These are phyloP conservation scores for Wickerhamiella dianesei DNA, from an alignment of 805 yeast species.

Conservation along the genomic window DNA sequence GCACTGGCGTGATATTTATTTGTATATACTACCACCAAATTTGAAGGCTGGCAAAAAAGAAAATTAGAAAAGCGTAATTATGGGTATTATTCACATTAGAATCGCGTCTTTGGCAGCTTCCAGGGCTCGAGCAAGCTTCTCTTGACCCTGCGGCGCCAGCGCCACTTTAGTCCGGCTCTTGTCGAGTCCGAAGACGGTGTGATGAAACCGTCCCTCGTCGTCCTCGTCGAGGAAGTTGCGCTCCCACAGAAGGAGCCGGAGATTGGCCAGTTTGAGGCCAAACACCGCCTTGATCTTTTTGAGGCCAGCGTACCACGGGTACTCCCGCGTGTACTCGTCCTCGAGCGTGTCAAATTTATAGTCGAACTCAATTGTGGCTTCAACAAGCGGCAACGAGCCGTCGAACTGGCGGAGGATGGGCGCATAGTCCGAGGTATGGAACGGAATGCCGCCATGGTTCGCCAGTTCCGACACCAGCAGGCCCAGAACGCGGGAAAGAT, in stretches of 20 bases:
- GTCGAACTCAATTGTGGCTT: constrained; percentile 5
- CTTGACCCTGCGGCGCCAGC: constrained; percentile 1
- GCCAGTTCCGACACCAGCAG: constrained; percentile 7
- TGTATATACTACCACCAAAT: no score
- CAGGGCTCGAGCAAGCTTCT: background rate
- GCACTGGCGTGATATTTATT: constrained; percentile 15
- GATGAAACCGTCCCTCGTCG: constrained; percentile 3
- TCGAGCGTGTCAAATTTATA: background rate
- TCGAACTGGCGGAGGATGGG: background rate
- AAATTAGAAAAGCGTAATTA: background rate
- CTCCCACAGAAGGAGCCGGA: constrained; percentile 7
- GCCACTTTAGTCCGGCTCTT: background rate
- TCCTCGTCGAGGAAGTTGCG: background rate
- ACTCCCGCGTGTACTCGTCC: constrained; percentile 9
- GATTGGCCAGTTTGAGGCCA: constrained; percentile 7
- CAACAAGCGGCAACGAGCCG: background rate
- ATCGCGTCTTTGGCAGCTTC: background rate
- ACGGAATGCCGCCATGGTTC: constrained; percentile 10
- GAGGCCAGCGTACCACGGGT: constrained; percentile 13
- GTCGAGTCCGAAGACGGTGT: constrained; percentile 1
- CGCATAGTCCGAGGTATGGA: constrained; percentile 1
- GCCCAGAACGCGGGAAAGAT: constrained; percentile 3
- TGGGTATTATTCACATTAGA: background rate
- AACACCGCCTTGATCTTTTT: constrained; percentile 6
- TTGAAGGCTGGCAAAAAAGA: no score